Percentiles rank a stretch among this genome's conserved stretches.
Conservation (phyloP, 2,329 filamentous ascomycete species). For the Trichoderma afroharzianum region DNA sequence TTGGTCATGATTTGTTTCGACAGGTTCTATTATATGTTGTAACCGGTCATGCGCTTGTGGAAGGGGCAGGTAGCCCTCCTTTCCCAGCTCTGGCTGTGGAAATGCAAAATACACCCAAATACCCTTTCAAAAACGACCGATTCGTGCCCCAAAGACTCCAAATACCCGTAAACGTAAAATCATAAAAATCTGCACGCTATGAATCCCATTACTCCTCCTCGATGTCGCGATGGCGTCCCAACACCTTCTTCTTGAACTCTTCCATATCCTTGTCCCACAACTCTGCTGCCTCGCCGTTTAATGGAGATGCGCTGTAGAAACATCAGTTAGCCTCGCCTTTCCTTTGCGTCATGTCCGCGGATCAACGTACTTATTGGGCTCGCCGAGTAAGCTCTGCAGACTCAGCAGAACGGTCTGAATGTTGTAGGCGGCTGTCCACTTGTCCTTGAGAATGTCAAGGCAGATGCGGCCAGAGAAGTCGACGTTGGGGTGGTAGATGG, state of each 20-base stretch:
- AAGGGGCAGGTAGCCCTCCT: conserved; percentile 1
- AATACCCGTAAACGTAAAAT: conserved; percentile 33
- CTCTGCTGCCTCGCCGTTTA: conserved; percentile 94
- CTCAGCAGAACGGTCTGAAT: conserved; percentile 90
- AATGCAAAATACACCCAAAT: conserved; percentile 32
- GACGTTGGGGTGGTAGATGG: conserved; percentile 98
- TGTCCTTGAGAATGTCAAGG: conserved; percentile 96
- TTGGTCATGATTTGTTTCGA: conserved; percentile 17
- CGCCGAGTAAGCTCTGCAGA: conserved; percentile 88
- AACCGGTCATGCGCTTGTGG: conserved; percentile 12
- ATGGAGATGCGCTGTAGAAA: conserved; percentile 69
- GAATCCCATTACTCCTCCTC: conserved; percentile 50
- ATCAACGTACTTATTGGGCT: conserved; percentile 87
- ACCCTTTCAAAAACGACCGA: conserved; percentile 30
- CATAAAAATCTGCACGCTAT: conserved; percentile 12
- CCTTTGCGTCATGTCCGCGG: not conserved
- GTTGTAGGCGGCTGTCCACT: conserved; percentile 98
- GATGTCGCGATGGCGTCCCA: conserved; percentile 59
- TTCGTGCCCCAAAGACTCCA: conserved; percentile 40
- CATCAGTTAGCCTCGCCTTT: conserved; percentile 20
- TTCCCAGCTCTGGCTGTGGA: conserved; percentile 15
- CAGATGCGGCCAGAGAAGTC: conserved; percentile 97
- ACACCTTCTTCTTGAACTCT: conserved; percentile 79
- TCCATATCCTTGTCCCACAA: conserved; percentile 86
- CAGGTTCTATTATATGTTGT: conserved; percentile 14